Evolutionary conservation across 257 asterid genomes (phyloP), one percentile per base, ranked within the genome.

Genomic region (Nicotiana knightiana): DNA sequence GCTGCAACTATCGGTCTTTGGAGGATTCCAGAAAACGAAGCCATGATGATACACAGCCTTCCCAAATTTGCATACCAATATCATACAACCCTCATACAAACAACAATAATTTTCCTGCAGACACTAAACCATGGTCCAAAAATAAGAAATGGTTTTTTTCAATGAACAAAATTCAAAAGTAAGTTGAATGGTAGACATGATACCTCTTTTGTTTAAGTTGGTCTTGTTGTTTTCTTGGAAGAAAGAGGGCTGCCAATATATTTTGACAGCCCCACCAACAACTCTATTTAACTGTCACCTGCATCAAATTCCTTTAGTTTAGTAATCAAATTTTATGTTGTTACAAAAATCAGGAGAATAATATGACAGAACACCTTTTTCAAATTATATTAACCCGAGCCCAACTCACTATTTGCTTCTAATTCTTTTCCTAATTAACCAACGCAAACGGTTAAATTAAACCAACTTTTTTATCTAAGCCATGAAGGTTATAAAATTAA

Each of bases 1-100:
- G 97, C 99, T 46, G 97, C 99, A 75, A 94, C 82, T 71, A 93
- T 89, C 6, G 97, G 98, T 88, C 98, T 91, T 68, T 93, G 95
- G 75, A 91, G 83, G 84, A 86, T 75, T 83, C 98, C 98, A 67
- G 93, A 90, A 57, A 92, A 91, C 80, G 91, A 92, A 85, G 87
- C 97, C 99, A 96, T 95, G 53, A 48, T 53, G 18, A 53, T 53
- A 13, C 9, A 9, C 13, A 21, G 33, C 55, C 21, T 28, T 71
- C 63, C 66, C 59, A 24, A 80, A 17, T 18, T 55, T n/a, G 71
- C 85, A 83, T 39, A 24, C 63, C 77, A 75, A 32, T 33, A 66
- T 28, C 81, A 86, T 35, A 58, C 32, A 79, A 64, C 51, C 46
- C 37, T 85, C 65, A 33, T 39, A 66, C 16, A 76, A 3, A 75